These are phyloP conservation scores for Candida suzukii DNA, from an alignment of 805 yeast species.

Conservation along the genomic window DNA sequence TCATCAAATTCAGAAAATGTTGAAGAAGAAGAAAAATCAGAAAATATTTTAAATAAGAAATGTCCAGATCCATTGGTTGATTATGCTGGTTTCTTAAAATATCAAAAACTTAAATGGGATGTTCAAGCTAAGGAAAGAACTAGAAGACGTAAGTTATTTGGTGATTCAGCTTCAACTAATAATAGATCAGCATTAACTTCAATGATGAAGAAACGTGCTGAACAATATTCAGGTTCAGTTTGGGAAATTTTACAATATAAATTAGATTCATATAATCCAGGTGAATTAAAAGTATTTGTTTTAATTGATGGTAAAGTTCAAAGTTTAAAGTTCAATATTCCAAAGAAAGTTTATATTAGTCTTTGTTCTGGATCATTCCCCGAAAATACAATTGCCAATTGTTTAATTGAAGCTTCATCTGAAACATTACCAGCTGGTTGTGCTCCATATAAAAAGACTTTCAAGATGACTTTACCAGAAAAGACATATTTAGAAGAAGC, in stretches of 20 bases:
- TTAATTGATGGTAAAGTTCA: constrained; percentile 68
- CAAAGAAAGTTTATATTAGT: constrained; percentile 65
- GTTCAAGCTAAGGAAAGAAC: constrained; percentile 64
- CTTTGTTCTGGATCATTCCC: constrained; percentile 39
- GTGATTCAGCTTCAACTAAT: constrained; percentile 39
- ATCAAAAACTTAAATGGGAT: constrained; percentile 86
- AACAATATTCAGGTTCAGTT: constrained; percentile 60
- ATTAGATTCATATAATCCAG: constrained; percentile 47
- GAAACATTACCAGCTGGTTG: constrained; percentile 69
- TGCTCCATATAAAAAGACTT: constrained; percentile 42
- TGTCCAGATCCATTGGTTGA: constrained; percentile 66
- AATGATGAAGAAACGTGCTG: constrained; percentile 73
- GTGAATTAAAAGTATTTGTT: constrained; percentile 71
- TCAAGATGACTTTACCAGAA: constrained; percentile 66
- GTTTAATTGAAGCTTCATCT: constrained; percentile 46
- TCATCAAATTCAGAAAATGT: constrained; percentile 14
- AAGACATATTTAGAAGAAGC: constrained; percentile 47
- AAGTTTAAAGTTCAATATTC: constrained; percentile 62
- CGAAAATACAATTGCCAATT: constrained; percentile 32
- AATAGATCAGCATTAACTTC: constrained; percentile 58
- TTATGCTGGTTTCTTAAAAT: constrained; percentile 59
- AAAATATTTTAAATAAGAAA: constrained; percentile 38
- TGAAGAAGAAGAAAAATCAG: constrained; percentile 37
- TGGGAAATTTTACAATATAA: constrained; percentile 85
- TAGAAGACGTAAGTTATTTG: constrained; percentile 74